Conservation (phyloP, 371 early-diverging fungal genomes). For the Circinella minor region DNA sequence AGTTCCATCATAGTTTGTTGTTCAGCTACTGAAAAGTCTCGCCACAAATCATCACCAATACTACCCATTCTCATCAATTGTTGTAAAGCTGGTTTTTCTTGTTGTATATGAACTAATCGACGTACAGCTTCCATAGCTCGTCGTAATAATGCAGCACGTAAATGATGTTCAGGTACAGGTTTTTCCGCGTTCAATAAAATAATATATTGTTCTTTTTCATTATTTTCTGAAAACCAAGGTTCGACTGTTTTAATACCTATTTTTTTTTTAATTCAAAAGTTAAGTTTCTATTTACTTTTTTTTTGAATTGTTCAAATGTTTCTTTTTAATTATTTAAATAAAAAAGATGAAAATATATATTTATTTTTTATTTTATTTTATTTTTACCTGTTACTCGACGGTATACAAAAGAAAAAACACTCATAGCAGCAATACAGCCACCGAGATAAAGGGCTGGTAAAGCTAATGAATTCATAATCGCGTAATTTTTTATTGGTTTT, state of each 20-base stretch:
- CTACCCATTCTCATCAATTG: conserved; percentile 82
- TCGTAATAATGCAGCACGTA: conserved; percentile 79
- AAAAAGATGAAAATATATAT: background rate
- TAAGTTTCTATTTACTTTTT: background rate
- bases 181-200: conserved; percentile 66
- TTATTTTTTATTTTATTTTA: conserved; percentile 7
- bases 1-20: conserved; percentile 83
- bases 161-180: conserved; percentile 62
- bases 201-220: conserved; percentile 73
- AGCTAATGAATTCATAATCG: conserved; percentile 45
- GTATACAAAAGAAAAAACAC: conserved; percentile 61
- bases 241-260: conserved; percentile 45
- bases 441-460: conserved; percentile 62
- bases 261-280: background rate
- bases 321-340: background rate
- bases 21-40: conserved; percentile 80
- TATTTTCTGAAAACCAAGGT: conserved; percentile 75
- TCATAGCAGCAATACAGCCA: conserved; percentile 68
- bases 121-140: conserved; percentile 86
- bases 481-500: background rate
- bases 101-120: conserved; percentile 76
- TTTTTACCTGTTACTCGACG: conserved; percentile 45
- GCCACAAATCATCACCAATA: conserved; percentile 88
- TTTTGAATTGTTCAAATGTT: background rate
- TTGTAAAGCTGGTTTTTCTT: conserved; percentile 81